Base-by-base conservation (phyloP, 2,329 filamentous ascomycete species). In the Blumeria graminis region DNA sequence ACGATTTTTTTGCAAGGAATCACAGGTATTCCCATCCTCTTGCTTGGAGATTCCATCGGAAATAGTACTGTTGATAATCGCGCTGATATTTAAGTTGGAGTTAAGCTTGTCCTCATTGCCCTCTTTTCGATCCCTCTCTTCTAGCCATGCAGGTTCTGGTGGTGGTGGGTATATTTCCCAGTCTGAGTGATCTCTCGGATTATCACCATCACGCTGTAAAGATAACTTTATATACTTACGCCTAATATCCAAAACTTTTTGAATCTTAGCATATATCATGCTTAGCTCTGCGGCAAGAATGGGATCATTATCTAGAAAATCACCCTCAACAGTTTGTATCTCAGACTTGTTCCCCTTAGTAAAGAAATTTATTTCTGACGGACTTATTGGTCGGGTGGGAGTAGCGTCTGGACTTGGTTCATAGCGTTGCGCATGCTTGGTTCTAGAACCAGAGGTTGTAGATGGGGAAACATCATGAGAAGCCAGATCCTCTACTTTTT, bases 101-200 rank as follows among this genome's bases (percentile, higher is more conserved):
- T 18, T 28, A 7, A 33, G 10, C 28, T 51, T 51, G 14, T 8
- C 14, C 18, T 33, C 28, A 34, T 33, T 59, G n/a, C 57, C 46
- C 53, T 55, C 56, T 10, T 58, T 57, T 33, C 57, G 55, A 46
- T 63, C 60, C 46, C 59, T 61, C 43, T 66, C 76, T 59, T 79
- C 79, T 58, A 81, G 76, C 90, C 92, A 96, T 1, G 86, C 86
- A 14, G 92, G 92, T 64, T 93, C 86, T 6, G 90, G 92, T 4
- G 89, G 89, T 13, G 86, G 80, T 9, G 92, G 92, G 64, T 96
- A 96, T 48, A 98, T 86, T 56, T 77, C 75, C 90, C 90, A 98
- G 54, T 74, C 76, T 0, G 81, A 76, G 16, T 84, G 78, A 66
- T 96, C 88, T 63, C 87, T 87, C 0, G 92, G 92, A 62, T 96